Evolutionary conservation across 257 asterid species (phyloP).

Genomic region (Linderniella brevidens): DNA sequence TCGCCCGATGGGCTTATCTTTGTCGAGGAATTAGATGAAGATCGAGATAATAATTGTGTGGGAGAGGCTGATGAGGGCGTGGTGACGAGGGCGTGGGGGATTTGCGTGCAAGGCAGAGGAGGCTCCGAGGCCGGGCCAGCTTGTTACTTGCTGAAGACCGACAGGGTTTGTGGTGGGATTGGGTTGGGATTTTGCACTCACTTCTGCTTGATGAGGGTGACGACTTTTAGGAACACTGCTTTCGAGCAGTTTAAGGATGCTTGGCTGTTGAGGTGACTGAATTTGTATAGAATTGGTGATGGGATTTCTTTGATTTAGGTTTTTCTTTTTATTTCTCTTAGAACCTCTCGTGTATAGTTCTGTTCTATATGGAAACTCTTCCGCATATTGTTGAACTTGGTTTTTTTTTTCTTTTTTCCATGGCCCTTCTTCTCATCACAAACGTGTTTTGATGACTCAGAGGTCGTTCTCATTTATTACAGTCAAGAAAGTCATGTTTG

Average conservation of each 20-base stretch:
- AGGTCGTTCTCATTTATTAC: no score
- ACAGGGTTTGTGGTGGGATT: constrained; percentile 42
- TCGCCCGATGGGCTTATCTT: constrained; percentile 58
- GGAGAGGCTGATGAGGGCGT: constrained; percentile 17
- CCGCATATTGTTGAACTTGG: no score
- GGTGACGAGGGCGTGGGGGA: constrained; percentile 48
- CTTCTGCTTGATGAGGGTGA: constrained; percentile 53
- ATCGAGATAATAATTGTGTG: constrained; percentile 3
- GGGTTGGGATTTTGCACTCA: constrained; percentile 74
- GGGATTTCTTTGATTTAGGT: no score
- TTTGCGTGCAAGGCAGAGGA: constrained; percentile 55
- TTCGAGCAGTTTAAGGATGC: constrained; percentile 34
- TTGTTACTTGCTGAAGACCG: constrained; percentile 62
- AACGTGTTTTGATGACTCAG: no score
- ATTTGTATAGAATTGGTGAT: neutral
- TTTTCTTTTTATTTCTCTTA: no score
- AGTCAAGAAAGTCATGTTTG: no score
- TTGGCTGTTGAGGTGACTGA: constrained; percentile 37
- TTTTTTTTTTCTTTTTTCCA: no score
- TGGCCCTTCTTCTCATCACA: no score
- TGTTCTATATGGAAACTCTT: no score
- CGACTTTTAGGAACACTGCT: constrained; percentile 36
- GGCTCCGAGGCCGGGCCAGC: constrained; percentile 34
- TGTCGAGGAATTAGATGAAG: constrained; percentile 34
- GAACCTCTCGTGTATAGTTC: no score